Percentiles rank a stretch among this genome's conserved stretches.
These are phyloP conservation scores for Elaeagnus macrophylla DNA, from an alignment of 306 rosid species.

Conservation along the genomic window DNA sequence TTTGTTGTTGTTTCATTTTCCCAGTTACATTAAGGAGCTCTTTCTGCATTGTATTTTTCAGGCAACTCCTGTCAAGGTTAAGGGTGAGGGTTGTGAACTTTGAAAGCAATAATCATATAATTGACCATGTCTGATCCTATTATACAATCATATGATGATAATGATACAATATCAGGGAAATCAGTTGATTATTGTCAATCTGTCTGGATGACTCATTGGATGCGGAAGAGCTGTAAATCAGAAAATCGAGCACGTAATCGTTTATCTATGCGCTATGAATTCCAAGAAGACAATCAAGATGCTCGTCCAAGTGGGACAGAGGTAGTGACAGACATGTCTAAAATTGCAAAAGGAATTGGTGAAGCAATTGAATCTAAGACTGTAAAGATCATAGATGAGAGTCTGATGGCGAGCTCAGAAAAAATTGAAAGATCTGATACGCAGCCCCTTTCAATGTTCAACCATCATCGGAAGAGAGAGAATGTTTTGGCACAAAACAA, in stretches of 20 bases:
- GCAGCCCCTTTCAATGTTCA: constrained; percentile 46
- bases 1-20: no score
- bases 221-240: constrained; percentile 35
- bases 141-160: constrained; percentile 20
- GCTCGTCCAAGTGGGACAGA: constrained; percentile 27
- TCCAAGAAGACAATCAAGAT: constrained; percentile 26
- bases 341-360: constrained; percentile 21
- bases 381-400: constrained; percentile 20
- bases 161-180: constrained; percentile 27
- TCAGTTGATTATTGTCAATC: constrained; percentile 31
- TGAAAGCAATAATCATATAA: constrained; percentile 4
- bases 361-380: constrained; percentile 30
- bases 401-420: constrained; percentile 17
- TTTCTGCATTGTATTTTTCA: constrained; percentile 10
- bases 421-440: constrained; percentile 26
- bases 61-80: neutral
- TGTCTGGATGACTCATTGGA: constrained; percentile 74
- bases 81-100: constrained; percentile 1
- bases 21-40: no score
- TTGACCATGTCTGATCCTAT: constrained; percentile 40
- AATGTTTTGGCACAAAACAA: constrained; percentile 20
- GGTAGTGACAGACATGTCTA: constrained; percentile 15
- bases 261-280: constrained; percentile 22
- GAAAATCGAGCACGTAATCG: constrained; percentile 20
- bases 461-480: constrained; percentile 32